Evolutionary conservation across 331 rosid genomes (phyloP), one percentile per base, ranked within the genome.

Genomic region (Acacia pycnantha): DNA sequence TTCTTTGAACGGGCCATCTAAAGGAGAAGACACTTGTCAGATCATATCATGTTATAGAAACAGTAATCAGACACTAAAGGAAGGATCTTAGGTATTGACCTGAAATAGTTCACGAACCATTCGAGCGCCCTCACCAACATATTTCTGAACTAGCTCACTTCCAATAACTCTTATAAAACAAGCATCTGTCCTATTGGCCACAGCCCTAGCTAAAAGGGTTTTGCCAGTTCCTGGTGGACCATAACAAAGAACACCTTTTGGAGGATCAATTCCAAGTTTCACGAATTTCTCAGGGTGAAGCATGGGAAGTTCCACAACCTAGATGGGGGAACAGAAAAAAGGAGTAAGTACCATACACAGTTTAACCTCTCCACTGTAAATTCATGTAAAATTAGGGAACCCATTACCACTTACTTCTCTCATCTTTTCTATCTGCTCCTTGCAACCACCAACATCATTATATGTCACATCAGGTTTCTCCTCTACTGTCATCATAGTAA

Each of bases 161-260:
- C 98, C 97, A 84, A 94, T 94, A 46, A 94, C 98, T 74, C 98
- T 93, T 59, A 94, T 94, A 80, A 94, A 93, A 76, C 98, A 93
- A 24, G 98, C 97, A 90, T 93, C 98, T 54, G 98, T 93, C 87
- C 98, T 86, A 78, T 93, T 93, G 16, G 98, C 97, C 79, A 93
- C 98, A 82, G 96, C 97, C 85, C 97, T 88, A 15, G 97, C 97
- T 74, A 91, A 75, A 85, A 91, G 97, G 35, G 98, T 93, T 88
- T 93, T 93, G 47, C 98, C 98, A 1, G 98, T 93, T 82, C 98
- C 98, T 3, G 98, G 98, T 50, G 98, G 98, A 78, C 98, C 98
- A 76, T 93, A 93, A 82, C 98, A 93, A 66, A 93, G 97, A 73
- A 93, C 98, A 77, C 98, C 98, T 73, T 93, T 93, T 9, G 98